Percentiles rank a stretch among this genome's conserved stretches.
These are phyloP conservation scores for Zymoseptoria crescenta DNA, from an alignment of 2,329 filamentous ascomycete genomes.

Conservation along the genomic window DNA sequence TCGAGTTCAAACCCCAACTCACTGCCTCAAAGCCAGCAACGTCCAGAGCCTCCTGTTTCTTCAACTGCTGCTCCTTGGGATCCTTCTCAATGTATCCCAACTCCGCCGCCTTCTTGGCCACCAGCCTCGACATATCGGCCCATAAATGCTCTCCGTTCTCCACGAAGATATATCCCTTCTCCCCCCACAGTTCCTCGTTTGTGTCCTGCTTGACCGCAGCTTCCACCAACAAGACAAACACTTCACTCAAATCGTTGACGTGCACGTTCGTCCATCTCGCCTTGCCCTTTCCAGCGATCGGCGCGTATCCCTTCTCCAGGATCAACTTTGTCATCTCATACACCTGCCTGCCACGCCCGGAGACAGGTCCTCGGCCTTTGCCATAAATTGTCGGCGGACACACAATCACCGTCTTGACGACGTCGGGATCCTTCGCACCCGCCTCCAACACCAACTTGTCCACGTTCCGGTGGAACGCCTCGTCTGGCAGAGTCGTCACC, in stretches of 20 bases:
- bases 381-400: constrained; percentile 51
- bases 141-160: constrained; percentile 57
- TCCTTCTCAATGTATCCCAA: constrained; percentile 43
- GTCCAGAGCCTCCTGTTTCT: constrained; percentile 42
- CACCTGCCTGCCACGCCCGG: constrained; percentile 50
- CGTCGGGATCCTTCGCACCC: constrained; percentile 36
- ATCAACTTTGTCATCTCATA: constrained; percentile 48
- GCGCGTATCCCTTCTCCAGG: constrained; percentile 46
- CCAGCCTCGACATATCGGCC: constrained; percentile 29
- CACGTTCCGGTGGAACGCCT: constrained; percentile 57
- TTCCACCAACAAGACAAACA: constrained; percentile 47
- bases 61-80: constrained; percentile 47
- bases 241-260: constrained; percentile 49
- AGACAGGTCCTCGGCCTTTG: constrained; percentile 45
- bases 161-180: constrained; percentile 58
- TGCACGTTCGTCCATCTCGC: constrained; percentile 52
- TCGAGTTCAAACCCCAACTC: constrained; percentile 55
- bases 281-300: constrained; percentile 50
- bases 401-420: constrained; percentile 56
- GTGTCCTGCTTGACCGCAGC: constrained; percentile 25
- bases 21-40: constrained; percentile 43
- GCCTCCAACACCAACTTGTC: constrained; percentile 58
- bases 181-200: constrained; percentile 47
- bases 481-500: constrained; percentile 46
- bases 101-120: constrained; percentile 18